Base-by-base conservation (phyloP, 2,329 filamentous ascomycete species). In the Colletotrichum sp. region DNA sequence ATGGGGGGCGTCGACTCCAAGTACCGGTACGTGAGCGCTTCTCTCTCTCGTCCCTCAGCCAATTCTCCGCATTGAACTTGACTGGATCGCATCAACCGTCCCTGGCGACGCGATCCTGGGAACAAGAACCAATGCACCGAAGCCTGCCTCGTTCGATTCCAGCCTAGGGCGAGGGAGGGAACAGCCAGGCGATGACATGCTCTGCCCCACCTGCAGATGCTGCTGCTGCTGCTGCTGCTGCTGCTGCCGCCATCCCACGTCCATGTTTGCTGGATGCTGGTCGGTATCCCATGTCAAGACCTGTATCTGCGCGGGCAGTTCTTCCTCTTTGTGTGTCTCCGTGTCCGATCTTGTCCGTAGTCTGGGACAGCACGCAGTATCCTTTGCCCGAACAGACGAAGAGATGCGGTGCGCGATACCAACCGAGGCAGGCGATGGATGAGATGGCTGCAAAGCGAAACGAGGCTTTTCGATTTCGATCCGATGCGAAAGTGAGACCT, bases 81-180 rank as follows among this genome's bases (percentile, higher is more conserved):
- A 75, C 73, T 75, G 73, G 73, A 73, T 73, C 69, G 73, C 73
- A 68, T 75, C 73, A 75, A 73, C 63, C 55, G 56, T 65, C 55
- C 72, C 59, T 69, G 55, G 55, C 61, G 18, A 36, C 59, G 36
- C 30, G 72, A 74, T 74, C 68, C 62, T 66, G 62, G 72, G 36
- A 66, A 71, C 28, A 71, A 65, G 48, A 56, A 65, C 71, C 67
- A 71, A 74, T 74, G 71, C 59, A 74, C 71, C 36, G 69, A 74
- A 72, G 68, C 72, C 68, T 67, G 48, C 55, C 61, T 74, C 52
- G 72, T 74, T 74, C 38, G 62, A 72, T 74, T 69, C 38, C 55
- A 38, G 63, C 48, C 59, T 36, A 38, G 67, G 59, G 56, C 5
- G 68, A 61, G 63, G 21, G 55, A 58, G 69, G 52, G 52, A 32